Evolutionary conservation across 1,139 yeast species (phyloP), one percentile per base, ranked within the genome.

Genomic region (Diutina rugosa): DNA sequence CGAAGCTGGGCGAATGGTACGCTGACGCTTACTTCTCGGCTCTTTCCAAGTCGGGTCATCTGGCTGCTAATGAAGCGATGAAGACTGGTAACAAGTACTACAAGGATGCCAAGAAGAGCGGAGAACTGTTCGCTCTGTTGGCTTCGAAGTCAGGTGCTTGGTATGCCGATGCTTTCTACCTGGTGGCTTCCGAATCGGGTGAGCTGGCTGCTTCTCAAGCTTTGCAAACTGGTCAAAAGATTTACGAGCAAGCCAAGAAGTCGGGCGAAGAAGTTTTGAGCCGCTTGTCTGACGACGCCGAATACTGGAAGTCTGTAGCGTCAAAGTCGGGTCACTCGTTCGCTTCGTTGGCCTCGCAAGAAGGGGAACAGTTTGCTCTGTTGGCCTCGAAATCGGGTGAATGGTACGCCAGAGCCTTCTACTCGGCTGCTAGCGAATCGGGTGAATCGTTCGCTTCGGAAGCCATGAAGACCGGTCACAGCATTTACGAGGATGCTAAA

Each of bases 181-280:
- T n/a, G 35, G 53, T 18, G 9, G 53, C 35, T 21, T 29, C 14
- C 8, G 10, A 38, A 10, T n/a, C 32, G 45, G 53, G 53, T 18
- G 53, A 49, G 10, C 14, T 28, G 44, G 18, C 32, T 32, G 53
- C 53, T 16, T 10, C 29, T 6, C 35, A 26, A 30, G 51, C 30
- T 6, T 29, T 47, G 51, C 9, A 28, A 16, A 30, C 29, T 14
- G 51, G 51, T n/a, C n/a, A 47, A 5, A 12, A 47, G 21, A 14
- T 28, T 4, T 47, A 47, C 30, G 51, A 47, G 16, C 12, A n/a
- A 10, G 51, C 10, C 57, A 56, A 47, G 57, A 58, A 30, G 59
- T 57, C 38, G 52, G 59, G 56, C 14, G 59, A 56, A 9, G 55
- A 58, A 28, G 58, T 57, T 14, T 35, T 35, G 41, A 35, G 41